phyloP scores from a whole-genome alignment of 441 rosid species.

The Erodium texanum region DNA sequence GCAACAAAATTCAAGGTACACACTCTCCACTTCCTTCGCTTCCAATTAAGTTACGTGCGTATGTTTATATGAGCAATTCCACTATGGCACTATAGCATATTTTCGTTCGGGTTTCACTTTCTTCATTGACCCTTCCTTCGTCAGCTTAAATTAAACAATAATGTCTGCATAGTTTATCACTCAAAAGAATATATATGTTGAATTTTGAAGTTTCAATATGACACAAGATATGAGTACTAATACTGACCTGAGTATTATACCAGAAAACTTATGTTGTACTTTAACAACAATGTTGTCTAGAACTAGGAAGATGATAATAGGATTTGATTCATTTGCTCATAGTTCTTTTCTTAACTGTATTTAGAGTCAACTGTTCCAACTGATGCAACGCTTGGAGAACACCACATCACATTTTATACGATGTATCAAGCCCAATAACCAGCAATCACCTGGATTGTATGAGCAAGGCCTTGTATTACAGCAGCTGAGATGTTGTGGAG shows the following conservation, averaged over 20 bases:
- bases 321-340: not conserved
- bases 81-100: too few relatives aligned
- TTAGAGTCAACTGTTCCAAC: constrained; percentile 86
- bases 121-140: not conserved
- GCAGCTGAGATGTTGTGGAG: constrained; percentile 97
- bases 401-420: constrained; percentile 98
- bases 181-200: not conserved
- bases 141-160: not conserved
- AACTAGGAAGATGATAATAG: not conserved
- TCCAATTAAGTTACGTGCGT: not conserved
- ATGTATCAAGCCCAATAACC: constrained; percentile 89
- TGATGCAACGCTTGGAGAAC: constrained; percentile 91
- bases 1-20: constrained; percentile 89
- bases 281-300: too few relatives aligned
- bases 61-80: too few relatives aligned
- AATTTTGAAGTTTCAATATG: not conserved
- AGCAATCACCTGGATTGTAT: constrained; percentile 76
- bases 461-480: constrained; percentile 90
- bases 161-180: not conserved
- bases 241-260: too few relatives aligned
- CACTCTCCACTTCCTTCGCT: constrained; percentile 10
- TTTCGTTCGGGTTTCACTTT: not conserved
- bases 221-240: not conserved
- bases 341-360: constrained; percentile 13
- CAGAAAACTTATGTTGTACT: too few relatives aligned